phyloP scores from a whole-genome alignment of 805 yeast species.

The Spathaspora passalidarum region DNA sequence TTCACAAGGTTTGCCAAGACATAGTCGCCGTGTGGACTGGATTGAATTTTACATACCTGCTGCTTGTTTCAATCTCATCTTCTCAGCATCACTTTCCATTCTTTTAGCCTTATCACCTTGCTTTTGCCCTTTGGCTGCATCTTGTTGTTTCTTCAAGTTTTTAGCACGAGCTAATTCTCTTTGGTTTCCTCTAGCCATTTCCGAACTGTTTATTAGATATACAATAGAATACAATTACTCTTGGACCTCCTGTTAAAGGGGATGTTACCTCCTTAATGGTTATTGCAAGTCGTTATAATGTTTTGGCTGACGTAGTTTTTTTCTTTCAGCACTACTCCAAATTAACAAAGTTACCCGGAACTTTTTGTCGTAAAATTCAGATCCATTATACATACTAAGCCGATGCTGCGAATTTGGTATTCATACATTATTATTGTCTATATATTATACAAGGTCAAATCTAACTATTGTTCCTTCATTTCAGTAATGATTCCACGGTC shows the following conservation, averaged over 20 bases:
- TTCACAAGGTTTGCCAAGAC: background rate
- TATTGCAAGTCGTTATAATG: background rate
- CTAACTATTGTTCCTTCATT: conserved; percentile 44
- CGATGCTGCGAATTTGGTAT: background rate
- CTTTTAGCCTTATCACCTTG: conserved; percentile 84
- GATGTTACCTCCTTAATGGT: background rate
- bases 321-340: background rate
- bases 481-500: conserved; percentile 54
- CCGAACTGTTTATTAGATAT: too few species aligned
- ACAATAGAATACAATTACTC: background rate
- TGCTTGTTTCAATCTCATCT: conserved; percentile 84
- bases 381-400: background rate
- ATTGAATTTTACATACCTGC: conserved; percentile 52
- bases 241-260: background rate
- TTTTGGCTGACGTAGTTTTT: background rate
- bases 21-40: background rate
- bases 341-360: background rate
- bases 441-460: background rate
- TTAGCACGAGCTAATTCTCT: conserved; percentile 91
- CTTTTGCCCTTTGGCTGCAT: conserved; percentile 58
- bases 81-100: conserved; percentile 86
- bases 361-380: background rate
- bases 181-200: conserved; percentile 95
- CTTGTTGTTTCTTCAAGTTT: conserved; percentile 76
- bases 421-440: background rate